Percentiles rank a stretch among this genome's conserved stretches.
Conservation (phyloP, 805 yeast genomes). For the Kluyveromyces dobzhanskii region DNA sequence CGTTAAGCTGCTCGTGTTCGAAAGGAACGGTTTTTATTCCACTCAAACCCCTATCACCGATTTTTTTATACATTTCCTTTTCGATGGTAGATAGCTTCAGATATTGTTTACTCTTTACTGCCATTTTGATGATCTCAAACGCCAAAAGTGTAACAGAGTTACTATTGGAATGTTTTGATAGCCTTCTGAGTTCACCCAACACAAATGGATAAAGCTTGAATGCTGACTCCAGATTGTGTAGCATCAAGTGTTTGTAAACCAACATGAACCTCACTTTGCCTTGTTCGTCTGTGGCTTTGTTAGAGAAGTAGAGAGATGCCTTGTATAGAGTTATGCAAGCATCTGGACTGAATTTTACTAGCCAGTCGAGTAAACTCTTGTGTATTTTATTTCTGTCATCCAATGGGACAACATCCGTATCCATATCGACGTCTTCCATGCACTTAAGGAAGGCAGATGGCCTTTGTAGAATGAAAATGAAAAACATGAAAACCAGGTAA, state of each 20-base stretch:
- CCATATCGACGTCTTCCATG: conserved; percentile 30
- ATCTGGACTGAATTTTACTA: conserved; percentile 22
- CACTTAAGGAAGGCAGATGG: conserved; percentile 31
- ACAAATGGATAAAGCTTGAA: conserved; percentile 28
- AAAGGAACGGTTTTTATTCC: conserved; percentile 11
- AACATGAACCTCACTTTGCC: conserved; percentile 28
- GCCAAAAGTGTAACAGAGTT: conserved; percentile 15
- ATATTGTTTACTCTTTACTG: conserved; percentile 29
- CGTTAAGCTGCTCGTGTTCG: conserved; percentile 5
- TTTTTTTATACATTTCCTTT: conserved; percentile 12
- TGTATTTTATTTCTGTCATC: conserved; percentile 34
- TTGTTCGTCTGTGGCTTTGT: conserved; percentile 30
- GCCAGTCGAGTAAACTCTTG: conserved; percentile 25
- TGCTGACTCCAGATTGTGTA: conserved; percentile 27
- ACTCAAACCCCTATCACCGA: conserved; percentile 20
- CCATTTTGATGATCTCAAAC: conserved; percentile 22
- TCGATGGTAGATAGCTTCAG: conserved; percentile 16
- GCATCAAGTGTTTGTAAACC: conserved; percentile 25
- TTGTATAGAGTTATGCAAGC: conserved; percentile 31
- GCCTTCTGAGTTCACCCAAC: conserved; percentile 25
- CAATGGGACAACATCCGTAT: conserved; percentile 26
- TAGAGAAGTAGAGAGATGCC: conserved; percentile 27
- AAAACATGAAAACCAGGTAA: conserved; percentile 25
- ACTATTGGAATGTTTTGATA: conserved; percentile 12
- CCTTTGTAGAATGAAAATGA: conserved; percentile 30